phyloP scores from a whole-genome alignment of 108 stramenopile species.

The Fragilariopsis cylindrus region DNA sequence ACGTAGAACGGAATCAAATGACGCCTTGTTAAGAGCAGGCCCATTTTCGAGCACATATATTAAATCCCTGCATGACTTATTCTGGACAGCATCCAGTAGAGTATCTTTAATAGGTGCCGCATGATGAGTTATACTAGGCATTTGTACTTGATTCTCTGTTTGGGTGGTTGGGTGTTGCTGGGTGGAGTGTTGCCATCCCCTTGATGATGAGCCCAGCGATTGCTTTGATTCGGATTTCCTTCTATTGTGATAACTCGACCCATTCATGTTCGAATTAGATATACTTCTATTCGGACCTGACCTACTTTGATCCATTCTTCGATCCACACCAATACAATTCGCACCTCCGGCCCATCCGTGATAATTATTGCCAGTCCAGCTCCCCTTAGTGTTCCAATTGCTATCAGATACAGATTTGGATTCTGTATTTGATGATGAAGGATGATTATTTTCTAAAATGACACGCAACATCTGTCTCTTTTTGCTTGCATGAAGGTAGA shows the following conservation, averaged over 20 bases:
- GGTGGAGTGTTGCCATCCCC: not conserved
- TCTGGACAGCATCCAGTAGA: slow-evolving; percentile 2
- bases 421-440: not conserved
- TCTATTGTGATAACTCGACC: no score
- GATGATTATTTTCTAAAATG: slow-evolving; percentile 11
- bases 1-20: not conserved
- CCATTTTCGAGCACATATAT: slow-evolving; percentile 13
- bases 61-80: slow-evolving; percentile 6
- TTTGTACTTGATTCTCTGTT: no score
- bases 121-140: no score
- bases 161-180: no score
- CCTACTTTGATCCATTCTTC: not conserved
- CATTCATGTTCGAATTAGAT: no score
- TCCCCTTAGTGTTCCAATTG: not conserved
- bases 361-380: not conserved
- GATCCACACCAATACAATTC: not conserved
- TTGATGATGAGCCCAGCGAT: not conserved
- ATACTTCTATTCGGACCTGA: not conserved
- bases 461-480: not conserved
- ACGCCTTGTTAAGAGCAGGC: not conserved
- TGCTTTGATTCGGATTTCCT: not conserved
- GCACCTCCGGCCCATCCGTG: slow-evolving; percentile 12
- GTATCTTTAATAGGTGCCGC: not conserved
- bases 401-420: not conserved
- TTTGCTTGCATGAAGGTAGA: not conserved